phyloP scores from a whole-genome alignment of 345 rosid genomes.

The Trapa incisa region DNA sequence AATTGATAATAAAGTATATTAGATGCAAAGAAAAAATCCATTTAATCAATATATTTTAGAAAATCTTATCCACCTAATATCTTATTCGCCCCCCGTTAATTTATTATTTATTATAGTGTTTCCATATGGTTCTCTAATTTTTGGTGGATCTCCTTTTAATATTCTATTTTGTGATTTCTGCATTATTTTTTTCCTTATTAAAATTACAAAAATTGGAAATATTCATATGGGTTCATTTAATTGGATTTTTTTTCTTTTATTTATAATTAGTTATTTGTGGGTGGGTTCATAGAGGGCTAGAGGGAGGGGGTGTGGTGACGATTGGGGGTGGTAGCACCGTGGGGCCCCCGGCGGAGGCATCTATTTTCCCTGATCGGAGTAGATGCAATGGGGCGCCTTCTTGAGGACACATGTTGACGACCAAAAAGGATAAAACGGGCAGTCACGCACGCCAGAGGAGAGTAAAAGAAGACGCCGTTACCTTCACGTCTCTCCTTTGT shows the following conservation, averaged over 20 bases:
- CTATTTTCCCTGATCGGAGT: background rate
- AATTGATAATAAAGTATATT: background rate
- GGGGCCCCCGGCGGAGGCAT: background rate
- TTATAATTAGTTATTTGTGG: background rate
- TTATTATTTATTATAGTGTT: no score
- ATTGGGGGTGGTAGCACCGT: background rate
- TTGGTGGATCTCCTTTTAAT: no score
- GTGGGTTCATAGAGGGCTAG: no score
- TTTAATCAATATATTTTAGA: background rate
- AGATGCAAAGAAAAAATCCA: no score
- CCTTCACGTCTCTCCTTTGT: background rate
- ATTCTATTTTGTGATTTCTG: no score
- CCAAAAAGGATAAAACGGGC: conserved; percentile 5
- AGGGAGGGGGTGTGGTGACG: background rate
- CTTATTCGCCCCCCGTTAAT: no score
- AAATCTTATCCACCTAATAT: no score
- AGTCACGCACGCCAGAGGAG: background rate
- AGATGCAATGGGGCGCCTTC: conserved; percentile 5
- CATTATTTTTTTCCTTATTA: no score
- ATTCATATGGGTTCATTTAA: conserved; percentile 5
- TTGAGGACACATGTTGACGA: conserved; percentile 30
- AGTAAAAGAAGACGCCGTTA: background rate
- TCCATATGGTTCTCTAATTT: no score
- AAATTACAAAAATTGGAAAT: no score
- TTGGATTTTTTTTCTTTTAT: background rate